These are phyloP conservation scores for Mesembryanthemum crystallinum DNA, from an alignment of 148 eudicot genomes.

Conservation along the genomic window DNA sequence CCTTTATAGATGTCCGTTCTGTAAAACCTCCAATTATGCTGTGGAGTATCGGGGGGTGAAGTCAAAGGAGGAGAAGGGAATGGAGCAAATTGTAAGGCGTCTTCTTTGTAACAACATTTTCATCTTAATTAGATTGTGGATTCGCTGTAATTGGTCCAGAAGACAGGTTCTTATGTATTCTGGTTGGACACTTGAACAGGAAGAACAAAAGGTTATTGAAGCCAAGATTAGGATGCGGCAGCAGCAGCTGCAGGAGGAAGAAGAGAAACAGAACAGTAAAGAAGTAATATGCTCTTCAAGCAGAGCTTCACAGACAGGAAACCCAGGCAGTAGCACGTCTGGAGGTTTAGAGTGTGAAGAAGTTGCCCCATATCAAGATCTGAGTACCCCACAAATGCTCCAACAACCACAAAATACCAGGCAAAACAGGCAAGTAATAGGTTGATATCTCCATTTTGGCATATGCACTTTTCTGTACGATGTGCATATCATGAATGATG, in stretches of 20 bases:
- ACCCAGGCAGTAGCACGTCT: conserved; percentile 49
- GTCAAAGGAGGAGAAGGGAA: conserved; percentile 87
- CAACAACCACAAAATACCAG: conserved; percentile 51
- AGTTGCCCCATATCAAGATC: conserved; percentile 42
- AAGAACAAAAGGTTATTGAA: conserved; percentile 95
- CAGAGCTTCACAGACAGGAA: conserved; percentile 37
- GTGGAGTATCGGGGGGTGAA: conserved; percentile 95
- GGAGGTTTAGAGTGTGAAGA: conserved; percentile 67
- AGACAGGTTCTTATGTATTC: conserved; percentile 8
- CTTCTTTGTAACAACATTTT: neutral
- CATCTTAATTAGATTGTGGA: conserved; percentile 4
- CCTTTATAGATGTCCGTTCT: conserved; percentile 81
- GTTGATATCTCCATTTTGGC: conserved; percentile 5
- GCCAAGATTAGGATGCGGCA: conserved; percentile 97
- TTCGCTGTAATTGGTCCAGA: neutral
- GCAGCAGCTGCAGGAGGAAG: conserved; percentile 81
- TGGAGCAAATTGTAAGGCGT: conserved; percentile 86
- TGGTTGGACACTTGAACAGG: conserved; percentile 39
- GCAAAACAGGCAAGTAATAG: conserved; percentile 60
- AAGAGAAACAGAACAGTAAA: conserved; percentile 55
- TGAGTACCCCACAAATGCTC: conserved; percentile 34
- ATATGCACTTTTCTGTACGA: neutral
- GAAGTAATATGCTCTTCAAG: conserved; percentile 49
- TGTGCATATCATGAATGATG: neutral
- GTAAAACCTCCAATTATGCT: conserved; percentile 89